A percentile compares a stretch with the other conserved stretches of the same genome.
These are phyloP conservation scores for Kluyveromyces aestuarii DNA, from an alignment of 805 yeast genomes.

Conservation along the genomic window DNA sequence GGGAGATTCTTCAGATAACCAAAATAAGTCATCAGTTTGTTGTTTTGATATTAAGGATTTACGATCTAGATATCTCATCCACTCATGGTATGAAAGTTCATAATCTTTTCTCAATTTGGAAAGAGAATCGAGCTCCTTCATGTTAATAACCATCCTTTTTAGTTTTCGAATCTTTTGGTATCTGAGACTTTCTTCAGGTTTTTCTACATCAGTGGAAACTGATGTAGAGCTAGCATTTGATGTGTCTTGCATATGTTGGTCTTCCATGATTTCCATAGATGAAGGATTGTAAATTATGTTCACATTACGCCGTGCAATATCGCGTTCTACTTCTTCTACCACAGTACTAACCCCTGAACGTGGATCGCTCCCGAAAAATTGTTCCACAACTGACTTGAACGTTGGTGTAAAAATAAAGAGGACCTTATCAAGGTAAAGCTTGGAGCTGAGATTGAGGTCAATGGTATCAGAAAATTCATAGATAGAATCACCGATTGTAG, in stretches of 20 bases:
- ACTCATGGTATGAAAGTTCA: slow-evolving; percentile 15
- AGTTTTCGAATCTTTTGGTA: background rate
- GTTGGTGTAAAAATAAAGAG: background rate
- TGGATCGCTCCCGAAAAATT: background rate
- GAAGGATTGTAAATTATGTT: no score
- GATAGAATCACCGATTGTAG: slow-evolving; percentile 53
- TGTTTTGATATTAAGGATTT: slow-evolving; percentile 6
- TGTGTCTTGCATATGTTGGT: no score
- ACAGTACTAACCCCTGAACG: no score
- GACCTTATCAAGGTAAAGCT: background rate
- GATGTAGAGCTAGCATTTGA: background rate
- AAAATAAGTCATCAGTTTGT: slow-evolving; percentile 25
- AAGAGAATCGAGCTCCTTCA: slow-evolving; percentile 15
- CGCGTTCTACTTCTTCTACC: no score
- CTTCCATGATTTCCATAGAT: no score
- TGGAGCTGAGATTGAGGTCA: slow-evolving; percentile 10
- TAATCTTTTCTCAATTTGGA: slow-evolving; percentile 12
- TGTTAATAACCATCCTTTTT: slow-evolving; percentile 2
- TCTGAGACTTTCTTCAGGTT: background rate
- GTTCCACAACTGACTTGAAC: background rate
- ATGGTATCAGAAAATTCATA: slow-evolving; percentile 16
- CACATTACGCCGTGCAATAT: no score
- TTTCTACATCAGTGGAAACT: background rate
- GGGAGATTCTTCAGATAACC: slow-evolving; percentile 65
- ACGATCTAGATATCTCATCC: slow-evolving; percentile 16